A percentile compares a stretch with the other conserved stretches of the same genome.
phyloP scores from a whole-genome alignment of 441 rosid genomes.

The Arabidopsis hybrid region DNA sequence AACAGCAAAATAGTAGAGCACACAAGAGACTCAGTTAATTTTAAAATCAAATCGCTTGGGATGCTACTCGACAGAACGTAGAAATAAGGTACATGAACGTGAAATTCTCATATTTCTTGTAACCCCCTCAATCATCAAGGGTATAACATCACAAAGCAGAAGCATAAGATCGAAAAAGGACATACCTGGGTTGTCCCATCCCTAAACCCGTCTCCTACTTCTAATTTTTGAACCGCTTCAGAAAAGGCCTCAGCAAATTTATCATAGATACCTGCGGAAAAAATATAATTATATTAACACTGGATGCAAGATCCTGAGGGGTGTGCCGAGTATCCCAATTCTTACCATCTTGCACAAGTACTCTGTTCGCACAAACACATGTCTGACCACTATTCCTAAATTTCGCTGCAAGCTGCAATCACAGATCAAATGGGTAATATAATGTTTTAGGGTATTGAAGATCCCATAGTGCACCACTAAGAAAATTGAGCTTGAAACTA shows the following conservation, averaged over 20 bases:
- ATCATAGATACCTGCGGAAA: constrained; percentile 85
- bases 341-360: constrained; percentile 96
- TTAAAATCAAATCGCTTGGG: constrained; percentile 14
- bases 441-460: not conserved
- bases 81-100: not conserved
- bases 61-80: constrained; percentile 21
- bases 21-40: constrained; percentile 19
- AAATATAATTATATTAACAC: constrained; percentile 8
- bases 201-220: constrained; percentile 94
- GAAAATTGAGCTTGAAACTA: too few species aligned
- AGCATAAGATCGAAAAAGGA: not conserved
- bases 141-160: not conserved
- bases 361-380: constrained; percentile 95
- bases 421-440: constrained; percentile 31
- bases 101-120: not conserved
- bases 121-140: too few species aligned
- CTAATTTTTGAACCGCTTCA: constrained; percentile 81
- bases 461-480: too few species aligned
- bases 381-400: constrained; percentile 98
- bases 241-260: constrained; percentile 86
- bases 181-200: constrained; percentile 83
- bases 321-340: constrained; percentile 18
- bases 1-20: constrained; percentile 17
- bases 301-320: constrained; percentile 21
- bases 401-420: constrained; percentile 90